Percentiles rank a stretch among this genome's conserved stretches.
Evolutionary conservation across 306 rosid species (phyloP).

Genomic region (Prunus salicina): DNA sequence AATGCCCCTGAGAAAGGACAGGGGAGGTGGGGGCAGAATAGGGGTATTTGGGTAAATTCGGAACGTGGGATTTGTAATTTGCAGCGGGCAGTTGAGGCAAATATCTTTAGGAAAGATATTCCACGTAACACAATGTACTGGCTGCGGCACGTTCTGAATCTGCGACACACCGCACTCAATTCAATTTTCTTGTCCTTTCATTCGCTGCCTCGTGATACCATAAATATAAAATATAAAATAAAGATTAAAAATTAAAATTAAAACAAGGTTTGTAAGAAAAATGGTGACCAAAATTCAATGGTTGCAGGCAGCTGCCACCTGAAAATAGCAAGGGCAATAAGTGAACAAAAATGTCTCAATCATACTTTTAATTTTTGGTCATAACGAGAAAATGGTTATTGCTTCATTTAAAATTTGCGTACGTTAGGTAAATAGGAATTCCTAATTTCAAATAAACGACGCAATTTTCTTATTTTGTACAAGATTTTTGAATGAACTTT

Average conservation of each 20-base stretch:
- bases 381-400: too few species aligned
- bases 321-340: too few species aligned
- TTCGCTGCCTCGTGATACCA: neutral
- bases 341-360: too few species aligned
- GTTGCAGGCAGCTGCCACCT: too few species aligned
- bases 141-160: slow-evolving; percentile 6
- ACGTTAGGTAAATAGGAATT: too few species aligned
- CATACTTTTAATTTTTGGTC: too few species aligned
- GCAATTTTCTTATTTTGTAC: too few species aligned
- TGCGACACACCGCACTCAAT: slow-evolving; percentile 11
- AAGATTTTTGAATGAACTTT: too few species aligned
- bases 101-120: slow-evolving; percentile 19
- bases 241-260: neutral
- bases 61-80: neutral
- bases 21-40: neutral
- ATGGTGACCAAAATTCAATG: too few species aligned
- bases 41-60: neutral
- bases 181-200: neutral
- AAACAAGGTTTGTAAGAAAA: neutral
- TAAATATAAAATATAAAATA: neutral
- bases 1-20: neutral
- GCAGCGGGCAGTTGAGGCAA: neutral
- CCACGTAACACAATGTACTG: slow-evolving; percentile 15
- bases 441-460: too few species aligned
- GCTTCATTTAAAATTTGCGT: too few species aligned